Conservation (phyloP, 257 asterid species). For the Ballota nigra region DNA sequence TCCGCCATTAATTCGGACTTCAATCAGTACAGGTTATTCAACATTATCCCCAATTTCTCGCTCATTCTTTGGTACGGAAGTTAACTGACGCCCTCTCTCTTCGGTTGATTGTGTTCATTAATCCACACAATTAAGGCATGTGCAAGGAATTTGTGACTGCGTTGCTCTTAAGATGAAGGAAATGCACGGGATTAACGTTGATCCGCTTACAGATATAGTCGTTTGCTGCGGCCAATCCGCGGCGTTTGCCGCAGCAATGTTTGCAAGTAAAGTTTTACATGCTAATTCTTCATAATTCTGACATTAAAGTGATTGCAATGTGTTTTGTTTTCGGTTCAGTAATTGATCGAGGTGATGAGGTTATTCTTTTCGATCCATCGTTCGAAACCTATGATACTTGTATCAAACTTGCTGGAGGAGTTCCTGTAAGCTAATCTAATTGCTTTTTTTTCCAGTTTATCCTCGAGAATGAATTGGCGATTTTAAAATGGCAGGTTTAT, state of each 20-base stretch:
- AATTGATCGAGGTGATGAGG: constrained; percentile 80
- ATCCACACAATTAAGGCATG: constrained; percentile 45
- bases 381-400: constrained; percentile 84
- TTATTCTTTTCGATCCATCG: constrained; percentile 76
- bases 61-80: not conserved
- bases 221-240: constrained; percentile 91
- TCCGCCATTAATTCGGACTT: constrained; percentile 77
- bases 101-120: not conserved
- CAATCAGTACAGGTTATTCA: constrained; percentile 80
- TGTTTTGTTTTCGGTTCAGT: constrained; percentile 38
- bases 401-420: constrained; percentile 86
- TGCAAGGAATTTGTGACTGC: constrained; percentile 68
- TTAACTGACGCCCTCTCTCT: not conserved
- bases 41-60: not conserved
- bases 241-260: constrained; percentile 85
- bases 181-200: constrained; percentile 57
- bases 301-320: not conserved
- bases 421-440: constrained; percentile 59
- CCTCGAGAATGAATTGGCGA: not conserved
- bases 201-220: constrained; percentile 68
- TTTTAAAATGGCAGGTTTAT: constrained; percentile 53
- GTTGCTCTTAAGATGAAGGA: constrained; percentile 60
- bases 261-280: constrained; percentile 48
- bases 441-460: not conserved
- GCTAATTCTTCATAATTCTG: not conserved